A percentile compares a stretch with the other conserved stretches of the same genome.
Evolutionary conservation across 1,139 yeast species (phyloP).

Genomic region (Torulaspora globosa): DNA sequence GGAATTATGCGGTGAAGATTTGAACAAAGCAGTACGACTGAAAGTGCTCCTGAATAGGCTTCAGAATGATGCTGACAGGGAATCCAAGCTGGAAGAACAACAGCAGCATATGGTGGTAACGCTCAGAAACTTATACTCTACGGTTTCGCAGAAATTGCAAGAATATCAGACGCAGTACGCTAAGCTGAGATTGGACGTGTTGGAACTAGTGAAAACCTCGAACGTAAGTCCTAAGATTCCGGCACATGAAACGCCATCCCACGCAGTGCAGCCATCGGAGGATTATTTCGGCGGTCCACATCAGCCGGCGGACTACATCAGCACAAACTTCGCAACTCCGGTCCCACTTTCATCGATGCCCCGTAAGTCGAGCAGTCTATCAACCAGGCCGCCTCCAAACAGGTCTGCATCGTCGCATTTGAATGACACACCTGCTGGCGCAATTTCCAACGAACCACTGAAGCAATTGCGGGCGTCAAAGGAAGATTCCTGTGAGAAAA

Average conservation of each 20-base stretch:
- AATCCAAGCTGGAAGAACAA: slow-evolving; percentile 14
- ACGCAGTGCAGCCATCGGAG: slow-evolving; percentile 18
- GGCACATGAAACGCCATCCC: slow-evolving; percentile 14
- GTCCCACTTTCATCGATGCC: slow-evolving; percentile 7
- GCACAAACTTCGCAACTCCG: slow-evolving; percentile 8
- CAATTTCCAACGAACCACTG: slow-evolving; percentile 55
- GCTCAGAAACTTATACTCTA: slow-evolving; percentile 27
- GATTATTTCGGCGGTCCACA: slow-evolving; percentile 12
- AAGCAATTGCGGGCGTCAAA: slow-evolving; percentile 83
- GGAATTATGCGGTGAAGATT: slow-evolving; percentile 50
- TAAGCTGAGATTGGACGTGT: slow-evolving; percentile 31
- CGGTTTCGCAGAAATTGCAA: slow-evolving; percentile 28
- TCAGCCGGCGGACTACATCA: slow-evolving; percentile 8
- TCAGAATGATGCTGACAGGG: slow-evolving; percentile 13
- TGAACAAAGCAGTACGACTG: slow-evolving; percentile 45
- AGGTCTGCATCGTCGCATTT: slow-evolving; percentile 16
- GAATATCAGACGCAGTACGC: slow-evolving; percentile 34
- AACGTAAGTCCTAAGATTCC: slow-evolving; percentile 13
- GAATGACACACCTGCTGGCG: slow-evolving; percentile 19
- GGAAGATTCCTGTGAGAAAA: slow-evolving; percentile 88
- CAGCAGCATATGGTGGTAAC: slow-evolving; percentile 27
- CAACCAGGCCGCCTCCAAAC: slow-evolving; percentile 12
- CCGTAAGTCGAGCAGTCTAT: slow-evolving; percentile 13
- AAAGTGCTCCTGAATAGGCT: slow-evolving; percentile 43
- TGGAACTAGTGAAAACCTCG: slow-evolving; percentile 30